These are phyloP conservation scores for Chrysochromulina parva DNA, from an alignment of 78 protist genomes.

Conservation along the genomic window DNA sequence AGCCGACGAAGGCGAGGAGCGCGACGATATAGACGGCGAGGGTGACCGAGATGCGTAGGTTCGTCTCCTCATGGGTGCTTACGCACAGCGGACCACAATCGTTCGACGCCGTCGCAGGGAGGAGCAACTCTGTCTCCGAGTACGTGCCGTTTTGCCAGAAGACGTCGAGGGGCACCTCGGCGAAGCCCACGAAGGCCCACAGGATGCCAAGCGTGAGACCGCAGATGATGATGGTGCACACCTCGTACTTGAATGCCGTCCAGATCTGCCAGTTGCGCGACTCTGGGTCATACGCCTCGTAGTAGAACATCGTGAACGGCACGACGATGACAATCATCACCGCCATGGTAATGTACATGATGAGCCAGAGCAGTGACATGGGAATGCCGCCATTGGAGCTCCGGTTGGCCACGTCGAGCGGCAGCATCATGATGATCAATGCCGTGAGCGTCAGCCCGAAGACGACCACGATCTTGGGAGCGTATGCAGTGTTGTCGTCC, in stretches of 20 bases:
- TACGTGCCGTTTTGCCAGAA: not conserved
- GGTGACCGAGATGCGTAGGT: constrained; percentile 23
- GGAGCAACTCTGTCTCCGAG: too few relatives aligned
- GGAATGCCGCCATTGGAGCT: not conserved
- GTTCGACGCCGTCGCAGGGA: too few relatives aligned
- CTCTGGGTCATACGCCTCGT: constrained; percentile 84
- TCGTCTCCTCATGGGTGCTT: not conserved
- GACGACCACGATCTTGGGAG: constrained; percentile 63
- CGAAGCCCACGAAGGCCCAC: constrained; percentile 44
- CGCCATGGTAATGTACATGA: not conserved
- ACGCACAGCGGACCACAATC: too few relatives aligned
- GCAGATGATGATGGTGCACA: constrained; percentile 41
- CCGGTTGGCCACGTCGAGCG: constrained; percentile 54
- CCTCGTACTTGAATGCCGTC: constrained; percentile 60
- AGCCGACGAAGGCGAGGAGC: constrained; percentile 71
- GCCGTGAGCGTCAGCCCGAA: constrained; percentile 57
- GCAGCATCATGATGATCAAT: constrained; percentile 52
- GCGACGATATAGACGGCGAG: constrained; percentile 70
- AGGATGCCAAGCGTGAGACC: not conserved
- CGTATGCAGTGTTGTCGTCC: constrained; percentile 61
- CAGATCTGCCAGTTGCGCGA: constrained; percentile 28
- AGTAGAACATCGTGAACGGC: constrained; percentile 84
- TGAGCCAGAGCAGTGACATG: not conserved
- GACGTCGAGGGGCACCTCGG: constrained; percentile 27
- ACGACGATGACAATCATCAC: constrained; percentile 51